Evolutionary conservation across 73 alveolate species (phyloP).

Genomic region (Paramecium biaurelia): DNA sequence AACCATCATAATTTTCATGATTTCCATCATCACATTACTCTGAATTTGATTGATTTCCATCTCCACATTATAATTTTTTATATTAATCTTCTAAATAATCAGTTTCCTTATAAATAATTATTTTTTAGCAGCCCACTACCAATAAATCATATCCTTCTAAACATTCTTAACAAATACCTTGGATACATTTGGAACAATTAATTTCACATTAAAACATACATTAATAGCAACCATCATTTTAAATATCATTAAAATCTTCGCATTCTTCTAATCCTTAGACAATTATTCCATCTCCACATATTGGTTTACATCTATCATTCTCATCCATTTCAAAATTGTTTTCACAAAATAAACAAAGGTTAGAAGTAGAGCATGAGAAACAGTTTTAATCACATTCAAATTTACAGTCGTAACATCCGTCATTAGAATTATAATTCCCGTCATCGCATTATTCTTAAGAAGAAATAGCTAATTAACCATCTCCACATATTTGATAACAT

Average conservation of each 20-base stretch:
- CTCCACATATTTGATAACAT: not conserved
- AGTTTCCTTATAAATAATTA: not conserved
- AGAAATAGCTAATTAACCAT: not conserved
- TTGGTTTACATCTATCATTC: not conserved
- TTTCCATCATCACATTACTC: not conserved
- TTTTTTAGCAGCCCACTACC: not conserved
- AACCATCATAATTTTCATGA: not conserved
- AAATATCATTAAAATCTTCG: not conserved
- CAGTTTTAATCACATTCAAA: not conserved
- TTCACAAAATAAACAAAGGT: not conserved
- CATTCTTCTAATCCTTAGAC: not conserved
- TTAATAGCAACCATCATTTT: slow-evolving; percentile 8
- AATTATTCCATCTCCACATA: not conserved
- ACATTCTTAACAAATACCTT: not conserved
- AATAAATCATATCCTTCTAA: not conserved
- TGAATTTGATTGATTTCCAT: not conserved
- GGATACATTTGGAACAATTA: not conserved
- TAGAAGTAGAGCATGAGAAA: not conserved
- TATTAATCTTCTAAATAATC: not conserved
- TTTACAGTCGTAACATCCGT: not conserved
- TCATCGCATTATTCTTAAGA: not conserved
- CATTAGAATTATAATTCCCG: not conserved
- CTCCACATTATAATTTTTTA: not conserved
- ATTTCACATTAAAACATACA: not conserved
- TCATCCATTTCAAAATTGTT: not conserved